Conservation (phyloP, 352 stramenopile species). For the Blastocystis sp. region DNA sequence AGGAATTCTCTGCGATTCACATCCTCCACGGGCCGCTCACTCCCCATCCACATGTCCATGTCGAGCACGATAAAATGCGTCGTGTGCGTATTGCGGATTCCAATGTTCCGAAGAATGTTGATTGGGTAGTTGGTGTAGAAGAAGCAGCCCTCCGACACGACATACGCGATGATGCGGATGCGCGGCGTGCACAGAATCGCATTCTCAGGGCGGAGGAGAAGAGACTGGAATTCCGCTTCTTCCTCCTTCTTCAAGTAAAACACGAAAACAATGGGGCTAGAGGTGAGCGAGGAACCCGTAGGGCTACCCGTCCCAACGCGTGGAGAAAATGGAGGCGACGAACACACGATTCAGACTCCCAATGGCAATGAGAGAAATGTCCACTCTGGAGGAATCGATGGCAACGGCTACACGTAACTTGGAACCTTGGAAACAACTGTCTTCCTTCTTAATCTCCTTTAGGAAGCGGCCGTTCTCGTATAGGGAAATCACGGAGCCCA, state of each 20-base stretch:
- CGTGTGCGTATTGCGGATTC: constrained; percentile 17
- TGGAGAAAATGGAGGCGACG: neutral
- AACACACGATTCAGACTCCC: constrained; percentile 27
- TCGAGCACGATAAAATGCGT: constrained; percentile 28
- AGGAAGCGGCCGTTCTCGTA: neutral
- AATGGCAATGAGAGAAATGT: constrained; percentile 11
- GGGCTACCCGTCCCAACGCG: constrained; percentile 27
- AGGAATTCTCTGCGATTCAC: constrained; percentile 32
- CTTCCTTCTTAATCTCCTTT: neutral
- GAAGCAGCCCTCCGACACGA: neutral
- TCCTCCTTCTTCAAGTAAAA: constrained; percentile 53
- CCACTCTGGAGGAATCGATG: neutral
- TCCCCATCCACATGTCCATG: constrained; percentile 59
- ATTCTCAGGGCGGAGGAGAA: neutral
- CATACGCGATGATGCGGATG: constrained; percentile 4
- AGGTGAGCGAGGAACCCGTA: neutral
- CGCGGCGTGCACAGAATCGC: neutral
- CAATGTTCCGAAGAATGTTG: constrained; percentile 60
- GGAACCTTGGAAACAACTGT: neutral
- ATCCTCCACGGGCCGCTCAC: neutral
- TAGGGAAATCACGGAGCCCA: neutral
- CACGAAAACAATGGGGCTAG: constrained; percentile 56
- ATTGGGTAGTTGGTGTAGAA: constrained; percentile 63
- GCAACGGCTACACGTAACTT: neutral
- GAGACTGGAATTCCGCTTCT: neutral